These are phyloP conservation scores for Starmerella potacharoeniae DNA, from an alignment of 805 yeast genomes.

Conservation along the genomic window DNA sequence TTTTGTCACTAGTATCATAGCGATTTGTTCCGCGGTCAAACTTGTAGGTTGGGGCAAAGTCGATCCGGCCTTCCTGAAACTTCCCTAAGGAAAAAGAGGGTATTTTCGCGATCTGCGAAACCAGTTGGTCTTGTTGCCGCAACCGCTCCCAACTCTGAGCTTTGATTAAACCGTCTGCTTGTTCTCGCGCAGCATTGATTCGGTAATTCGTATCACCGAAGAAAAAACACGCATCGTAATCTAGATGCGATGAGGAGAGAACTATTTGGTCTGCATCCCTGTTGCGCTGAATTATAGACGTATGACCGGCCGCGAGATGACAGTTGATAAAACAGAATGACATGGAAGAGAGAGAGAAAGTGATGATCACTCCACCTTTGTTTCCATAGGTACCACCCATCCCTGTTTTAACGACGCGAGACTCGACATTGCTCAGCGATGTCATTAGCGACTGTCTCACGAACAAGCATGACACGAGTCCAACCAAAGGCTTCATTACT, in stretches of 20 bases:
- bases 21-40: slow-evolving; percentile 73
- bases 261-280: slow-evolving; percentile 73
- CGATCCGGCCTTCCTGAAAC: slow-evolving; percentile 69
- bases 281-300: slow-evolving; percentile 70
- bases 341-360: slow-evolving; percentile 54
- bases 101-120: slow-evolving; percentile 64
- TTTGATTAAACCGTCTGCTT: slow-evolving; percentile 48
- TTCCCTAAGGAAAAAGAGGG: slow-evolving; percentile 51
- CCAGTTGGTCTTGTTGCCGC: slow-evolving; percentile 66
- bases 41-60: slow-evolving; percentile 86
- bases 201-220: slow-evolving; percentile 91
- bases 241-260: slow-evolving; percentile 36
- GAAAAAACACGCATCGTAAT: slow-evolving; percentile 79
- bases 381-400: slow-evolving; percentile 76
- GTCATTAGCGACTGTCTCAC: slow-evolving; percentile 43
- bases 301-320: slow-evolving; percentile 89
- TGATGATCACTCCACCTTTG: slow-evolving; percentile 66
- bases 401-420: slow-evolving; percentile 79
- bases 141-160: slow-evolving; percentile 40
- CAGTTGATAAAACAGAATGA: slow-evolving; percentile 69
- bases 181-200: slow-evolving; percentile 57
- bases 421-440: slow-evolving; percentile 50
- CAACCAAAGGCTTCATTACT: slow-evolving; percentile 78
- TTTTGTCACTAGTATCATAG: slow-evolving; percentile 86
- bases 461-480: slow-evolving; percentile 61